Evolutionary conservation across 2,329 filamentous ascomycete species (phyloP).

Genomic region (Parasarocladium wereldwijsianum): DNA sequence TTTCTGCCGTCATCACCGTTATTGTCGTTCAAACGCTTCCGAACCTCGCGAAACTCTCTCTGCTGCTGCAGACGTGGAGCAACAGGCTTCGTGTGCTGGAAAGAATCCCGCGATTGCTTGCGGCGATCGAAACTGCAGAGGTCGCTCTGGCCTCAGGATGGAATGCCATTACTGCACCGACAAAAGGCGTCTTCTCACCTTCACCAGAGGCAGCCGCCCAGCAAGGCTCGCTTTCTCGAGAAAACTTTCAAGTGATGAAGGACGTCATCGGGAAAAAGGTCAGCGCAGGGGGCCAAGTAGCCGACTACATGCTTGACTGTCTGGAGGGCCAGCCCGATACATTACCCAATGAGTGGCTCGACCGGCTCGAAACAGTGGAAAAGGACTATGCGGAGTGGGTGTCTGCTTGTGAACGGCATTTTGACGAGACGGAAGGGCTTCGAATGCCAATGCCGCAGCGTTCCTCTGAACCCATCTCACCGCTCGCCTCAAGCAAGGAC

Average conservation of each 20-base stretch:
- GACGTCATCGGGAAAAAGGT: slow-evolving; percentile 54
- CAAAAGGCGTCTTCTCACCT: too few species aligned
- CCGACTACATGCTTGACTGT: slow-evolving; percentile 77
- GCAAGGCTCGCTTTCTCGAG: slow-evolving; percentile 17
- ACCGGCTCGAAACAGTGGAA: slow-evolving; percentile 71
- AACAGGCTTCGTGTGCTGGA: slow-evolving; percentile 61
- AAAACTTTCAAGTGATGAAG: slow-evolving; percentile 44
- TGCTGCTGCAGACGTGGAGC: slow-evolving; percentile 64
- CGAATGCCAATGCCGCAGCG: slow-evolving; percentile 4
- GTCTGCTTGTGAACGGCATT: slow-evolving; percentile 57
- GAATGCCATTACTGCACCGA: slow-evolving; percentile 35
- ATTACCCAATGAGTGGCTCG: slow-evolving; percentile 75
- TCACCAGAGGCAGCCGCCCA: too few species aligned
- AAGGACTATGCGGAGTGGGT: slow-evolving; percentile 68
- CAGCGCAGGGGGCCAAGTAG: slow-evolving; percentile 49
- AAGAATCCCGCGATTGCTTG: slow-evolving; percentile 55
- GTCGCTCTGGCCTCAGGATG: slow-evolving; percentile 51
- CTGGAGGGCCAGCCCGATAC: slow-evolving; percentile 75
- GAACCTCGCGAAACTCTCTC: slow-evolving; percentile 57
- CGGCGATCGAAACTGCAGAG: slow-evolving; percentile 51
- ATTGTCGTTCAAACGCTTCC: slow-evolving; percentile 84
- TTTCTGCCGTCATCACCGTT: slow-evolving; percentile 79
- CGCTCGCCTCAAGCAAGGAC: slow-evolving; percentile 2
- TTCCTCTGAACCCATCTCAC: neutral
- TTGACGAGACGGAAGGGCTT: slow-evolving; percentile 51